Evolutionary conservation across 805 yeast genomes (phyloP).

Genomic region (Wickerhamomyces bisporus): DNA sequence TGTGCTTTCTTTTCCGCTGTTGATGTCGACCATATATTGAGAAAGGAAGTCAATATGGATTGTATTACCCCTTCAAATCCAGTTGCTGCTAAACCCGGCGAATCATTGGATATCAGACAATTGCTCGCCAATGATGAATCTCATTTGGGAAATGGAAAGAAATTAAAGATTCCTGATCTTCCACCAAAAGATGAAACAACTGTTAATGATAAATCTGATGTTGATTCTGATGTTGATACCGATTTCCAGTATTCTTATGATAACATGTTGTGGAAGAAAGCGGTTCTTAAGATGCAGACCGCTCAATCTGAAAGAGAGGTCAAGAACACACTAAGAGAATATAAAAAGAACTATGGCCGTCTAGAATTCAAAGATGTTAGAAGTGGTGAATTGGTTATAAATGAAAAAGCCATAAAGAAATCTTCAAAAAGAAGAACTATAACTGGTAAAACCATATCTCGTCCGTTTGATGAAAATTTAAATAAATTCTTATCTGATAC

Average conservation of each 20-base stretch:
- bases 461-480: not conserved
- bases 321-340: constrained; percentile 5
- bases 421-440: not conserved
- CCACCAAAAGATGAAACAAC: not conserved
- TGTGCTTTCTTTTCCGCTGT: constrained; percentile 95
- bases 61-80: constrained; percentile 90
- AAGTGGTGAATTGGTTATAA: constrained; percentile 7
- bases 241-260: constrained; percentile 8
- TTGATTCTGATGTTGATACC: too few species aligned
- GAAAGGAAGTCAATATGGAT: constrained; percentile 90
- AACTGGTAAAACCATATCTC: not conserved
- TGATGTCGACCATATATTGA: constrained; percentile 79
- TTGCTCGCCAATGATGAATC: constrained; percentile 39
- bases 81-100: constrained; percentile 69
- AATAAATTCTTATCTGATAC: not conserved
- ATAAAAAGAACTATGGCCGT: constrained; percentile 9
- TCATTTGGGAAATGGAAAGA: constrained; percentile 12
- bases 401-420: not conserved
- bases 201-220: not conserved
- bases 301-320: constrained; percentile 8
- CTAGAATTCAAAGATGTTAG: constrained; percentile 8
- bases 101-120: constrained; percentile 55
- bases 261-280: constrained; percentile 10
- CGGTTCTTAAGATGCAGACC: constrained; percentile 11
- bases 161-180: constrained; percentile 17